A percentile compares a stretch with the other conserved stretches of the same genome.
phyloP scores from a whole-genome alignment of 2,329 filamentous ascomycete genomes.

The Neofusicoccum sp. region DNA sequence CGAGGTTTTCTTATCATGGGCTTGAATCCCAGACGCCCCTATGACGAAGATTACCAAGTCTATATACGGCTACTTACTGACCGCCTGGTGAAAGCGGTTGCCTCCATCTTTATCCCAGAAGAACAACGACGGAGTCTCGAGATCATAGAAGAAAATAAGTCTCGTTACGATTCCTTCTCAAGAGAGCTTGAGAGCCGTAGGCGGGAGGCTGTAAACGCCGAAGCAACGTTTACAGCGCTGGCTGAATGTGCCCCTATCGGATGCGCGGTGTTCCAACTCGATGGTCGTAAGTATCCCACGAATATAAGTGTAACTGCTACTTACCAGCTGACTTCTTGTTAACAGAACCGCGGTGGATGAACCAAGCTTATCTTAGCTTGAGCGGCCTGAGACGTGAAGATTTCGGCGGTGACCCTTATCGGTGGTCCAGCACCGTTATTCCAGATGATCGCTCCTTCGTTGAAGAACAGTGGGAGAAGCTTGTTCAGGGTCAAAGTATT shows the following conservation, averaged over 20 bases:
- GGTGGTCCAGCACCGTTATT: conserved; percentile 2
- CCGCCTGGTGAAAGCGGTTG: conserved; percentile 16
- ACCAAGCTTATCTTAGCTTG: conserved; percentile 17
- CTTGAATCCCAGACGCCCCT: conserved; percentile 7
- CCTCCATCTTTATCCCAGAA: conserved; percentile 12
- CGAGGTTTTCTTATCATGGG: conserved; percentile 14
- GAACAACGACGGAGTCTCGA: conserved; percentile 10
- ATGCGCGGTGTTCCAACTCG: conserved; percentile 15
- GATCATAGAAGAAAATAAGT: conserved; percentile 1
- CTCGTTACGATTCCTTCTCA: neutral
- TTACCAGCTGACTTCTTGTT: neutral
- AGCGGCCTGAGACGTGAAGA: conserved; percentile 11
- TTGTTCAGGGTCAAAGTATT: neutral
- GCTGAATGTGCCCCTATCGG: conserved; percentile 12
- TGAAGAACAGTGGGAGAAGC: conserved; percentile 8
- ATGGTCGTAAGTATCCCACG: conserved; percentile 1
- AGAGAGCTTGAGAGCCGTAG: conserved; percentile 11
- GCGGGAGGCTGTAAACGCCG: neutral
- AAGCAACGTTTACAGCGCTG: conserved; percentile 9
- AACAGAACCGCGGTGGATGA: conserved; percentile 16
- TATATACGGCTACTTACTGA: conserved; percentile 13
- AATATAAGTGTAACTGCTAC: neutral
- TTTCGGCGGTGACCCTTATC: neutral
- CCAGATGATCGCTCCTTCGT: conserved; percentile 9
- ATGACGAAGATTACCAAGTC: conserved; percentile 17